Percentiles rank a stretch among this genome's conserved stretches.
These are phyloP conservation scores for Epichloe typhina DNA, from an alignment of 2,329 filamentous ascomycete species.

Conservation along the genomic window DNA sequence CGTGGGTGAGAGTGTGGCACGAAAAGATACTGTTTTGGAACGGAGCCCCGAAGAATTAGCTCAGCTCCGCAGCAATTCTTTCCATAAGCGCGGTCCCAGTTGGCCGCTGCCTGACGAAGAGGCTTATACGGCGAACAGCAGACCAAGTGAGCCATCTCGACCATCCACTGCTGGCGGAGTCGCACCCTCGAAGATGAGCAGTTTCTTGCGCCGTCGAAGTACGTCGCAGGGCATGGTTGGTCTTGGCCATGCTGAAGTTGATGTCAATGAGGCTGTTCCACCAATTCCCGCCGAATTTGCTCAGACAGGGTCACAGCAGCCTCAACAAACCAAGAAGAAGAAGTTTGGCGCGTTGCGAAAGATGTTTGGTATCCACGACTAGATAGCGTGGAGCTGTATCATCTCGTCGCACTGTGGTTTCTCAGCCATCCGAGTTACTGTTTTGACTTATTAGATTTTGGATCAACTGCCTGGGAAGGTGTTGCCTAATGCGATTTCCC, in stretches of 20 bases:
- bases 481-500: too few species aligned
- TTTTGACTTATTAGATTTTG: background rate
- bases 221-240: slow-evolving; percentile 21
- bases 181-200: slow-evolving; percentile 12
- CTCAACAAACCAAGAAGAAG: slow-evolving; percentile 38
- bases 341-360: slow-evolving; percentile 54
- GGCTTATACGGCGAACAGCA: slow-evolving; percentile 16
- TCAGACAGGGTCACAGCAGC: background rate
- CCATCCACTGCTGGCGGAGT: slow-evolving; percentile 22
- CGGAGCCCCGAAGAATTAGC: slow-evolving; percentile 40
- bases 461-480: too few species aligned
- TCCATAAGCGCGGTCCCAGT: slow-evolving; percentile 17
- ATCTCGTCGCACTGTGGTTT: slow-evolving; percentile 1
- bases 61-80: slow-evolving; percentile 26
- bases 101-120: slow-evolving; percentile 22
- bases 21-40: slow-evolving; percentile 50
- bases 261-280: slow-evolving; percentile 5
- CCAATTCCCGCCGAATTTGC: slow-evolving; percentile 1
- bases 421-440: background rate
- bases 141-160: slow-evolving; percentile 15
- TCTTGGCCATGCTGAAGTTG: slow-evolving; percentile 7
- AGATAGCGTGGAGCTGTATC: slow-evolving; percentile 12
- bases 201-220: slow-evolving; percentile 23
- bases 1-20: slow-evolving; percentile 41
- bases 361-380: slow-evolving; percentile 45